These are phyloP conservation scores for Xylariaceae sp. DNA, from an alignment of 2,329 filamentous ascomycete genomes.

Conservation along the genomic window DNA sequence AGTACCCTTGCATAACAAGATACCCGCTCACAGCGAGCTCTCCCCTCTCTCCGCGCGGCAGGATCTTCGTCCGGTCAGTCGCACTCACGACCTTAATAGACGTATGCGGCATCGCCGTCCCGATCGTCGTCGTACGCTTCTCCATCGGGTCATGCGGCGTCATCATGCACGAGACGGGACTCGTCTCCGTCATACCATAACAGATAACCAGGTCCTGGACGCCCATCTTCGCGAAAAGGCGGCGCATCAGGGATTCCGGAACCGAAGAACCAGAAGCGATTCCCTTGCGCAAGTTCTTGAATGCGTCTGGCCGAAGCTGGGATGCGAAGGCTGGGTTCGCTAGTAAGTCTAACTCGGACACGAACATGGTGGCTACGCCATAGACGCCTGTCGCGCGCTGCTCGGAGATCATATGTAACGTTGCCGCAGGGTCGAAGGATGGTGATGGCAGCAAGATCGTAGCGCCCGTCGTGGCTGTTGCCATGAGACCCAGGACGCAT, in stretches of 20 bases:
- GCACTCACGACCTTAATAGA: constrained; percentile 71
- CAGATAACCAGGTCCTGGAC: constrained; percentile 83
- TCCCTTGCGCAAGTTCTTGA: constrained; percentile 66
- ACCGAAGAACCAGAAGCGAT: constrained; percentile 88
- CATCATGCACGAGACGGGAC: constrained; percentile 77
- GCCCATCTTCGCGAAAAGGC: constrained; percentile 69
- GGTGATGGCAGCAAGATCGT: constrained; percentile 82
- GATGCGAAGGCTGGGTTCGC: constrained; percentile 38
- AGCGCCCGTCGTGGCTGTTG: constrained; percentile 75
- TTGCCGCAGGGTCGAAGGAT: constrained; percentile 75
- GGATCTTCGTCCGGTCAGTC: constrained; percentile 49
- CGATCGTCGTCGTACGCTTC: constrained; percentile 72
- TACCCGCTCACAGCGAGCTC: constrained; percentile 85
- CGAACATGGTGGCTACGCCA: constrained; percentile 92
- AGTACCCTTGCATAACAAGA: constrained; percentile 88
- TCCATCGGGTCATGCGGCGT: constrained; percentile 68
- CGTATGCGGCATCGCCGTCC: constrained; percentile 80
- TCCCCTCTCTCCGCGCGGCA: constrained; percentile 65
- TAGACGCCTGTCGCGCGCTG: constrained; percentile 65
- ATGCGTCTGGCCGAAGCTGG: constrained; percentile 24
- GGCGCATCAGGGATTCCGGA: constrained; percentile 74
- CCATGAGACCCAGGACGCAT: constrained; percentile 90
- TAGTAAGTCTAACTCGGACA: constrained; percentile 77
- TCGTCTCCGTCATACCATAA: constrained; percentile 95
- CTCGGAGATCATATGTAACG: constrained; percentile 55